These are phyloP conservation scores for Eremothecium cymbalariae DNA, from an alignment of 1,139 yeast species.

Conservation along the genomic window DNA sequence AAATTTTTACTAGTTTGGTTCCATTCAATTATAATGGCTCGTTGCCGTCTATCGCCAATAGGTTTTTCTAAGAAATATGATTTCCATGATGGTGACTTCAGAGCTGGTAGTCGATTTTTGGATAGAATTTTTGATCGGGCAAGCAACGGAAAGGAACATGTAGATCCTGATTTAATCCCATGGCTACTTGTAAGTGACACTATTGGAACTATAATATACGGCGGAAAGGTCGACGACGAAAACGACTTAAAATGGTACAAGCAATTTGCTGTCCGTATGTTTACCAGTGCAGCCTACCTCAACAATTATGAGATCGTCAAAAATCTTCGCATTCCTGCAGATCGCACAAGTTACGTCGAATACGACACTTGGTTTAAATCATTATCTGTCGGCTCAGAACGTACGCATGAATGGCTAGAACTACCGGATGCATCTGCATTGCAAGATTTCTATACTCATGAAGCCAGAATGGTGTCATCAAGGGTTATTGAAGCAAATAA, in stretches of 20 bases:
- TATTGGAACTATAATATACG: constrained; percentile 54
- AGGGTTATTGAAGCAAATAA: neutral
- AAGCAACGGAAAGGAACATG: constrained; percentile 31
- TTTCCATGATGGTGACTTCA: constrained; percentile 66
- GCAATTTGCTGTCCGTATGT: constrained; percentile 23
- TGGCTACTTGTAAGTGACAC: constrained; percentile 49
- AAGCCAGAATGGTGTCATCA: constrained; percentile 3
- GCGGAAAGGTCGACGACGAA: constrained; percentile 56
- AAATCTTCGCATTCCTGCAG: constrained; percentile 9
- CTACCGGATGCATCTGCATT: constrained; percentile 13
- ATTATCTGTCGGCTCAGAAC: neutral
- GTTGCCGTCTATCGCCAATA: constrained; percentile 51
- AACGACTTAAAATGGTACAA: constrained; percentile 37
- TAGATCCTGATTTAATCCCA: constrained; percentile 45
- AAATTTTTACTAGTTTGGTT: constrained; percentile 59
- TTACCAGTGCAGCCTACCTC: constrained; percentile 7
- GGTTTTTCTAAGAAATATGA: constrained; percentile 60
- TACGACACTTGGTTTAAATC: constrained; percentile 7
- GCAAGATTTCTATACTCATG: constrained; percentile 8
- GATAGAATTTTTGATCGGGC: constrained; percentile 17
- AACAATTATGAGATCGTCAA: constrained; percentile 10
- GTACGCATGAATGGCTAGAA: constrained; percentile 14
- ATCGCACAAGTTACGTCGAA: constrained; percentile 1
- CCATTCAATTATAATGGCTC: constrained; percentile 54
- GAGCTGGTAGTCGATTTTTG: constrained; percentile 34